A percentile compares a stretch with the other conserved stretches of the same genome.
Evolutionary conservation across 2,329 filamentous ascomycete species (phyloP).

Genomic region (Clarireedia paspali): DNA sequence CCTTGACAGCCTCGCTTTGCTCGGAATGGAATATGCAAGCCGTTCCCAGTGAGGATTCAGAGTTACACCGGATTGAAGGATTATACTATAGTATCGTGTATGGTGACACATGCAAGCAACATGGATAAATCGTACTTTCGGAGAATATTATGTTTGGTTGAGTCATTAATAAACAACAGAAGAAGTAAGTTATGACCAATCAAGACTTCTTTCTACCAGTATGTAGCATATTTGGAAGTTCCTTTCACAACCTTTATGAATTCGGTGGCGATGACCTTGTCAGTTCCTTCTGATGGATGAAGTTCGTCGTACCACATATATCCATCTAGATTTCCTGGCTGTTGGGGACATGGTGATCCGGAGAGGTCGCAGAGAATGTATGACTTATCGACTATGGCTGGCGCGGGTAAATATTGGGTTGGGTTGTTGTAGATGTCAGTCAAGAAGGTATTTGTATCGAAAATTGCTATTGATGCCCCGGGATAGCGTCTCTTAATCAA

Average conservation of each 20-base stretch:
- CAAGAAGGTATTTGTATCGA: constrained; percentile 59
- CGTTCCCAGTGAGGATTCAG: background rate
- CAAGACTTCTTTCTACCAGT: constrained; percentile 21
- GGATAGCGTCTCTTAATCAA: constrained; percentile 41
- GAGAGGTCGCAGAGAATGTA: constrained; percentile 44
- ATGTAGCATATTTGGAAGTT: constrained; percentile 27
- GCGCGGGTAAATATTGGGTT: constrained; percentile 50
- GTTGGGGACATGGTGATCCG: constrained; percentile 29
- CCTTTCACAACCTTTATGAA: constrained; percentile 49
- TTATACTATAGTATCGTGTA: background rate
- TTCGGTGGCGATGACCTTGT: constrained; percentile 47
- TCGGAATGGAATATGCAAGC: background rate
- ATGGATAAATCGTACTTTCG: too few species aligned
- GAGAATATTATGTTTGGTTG: too few species aligned
- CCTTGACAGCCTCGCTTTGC: background rate
- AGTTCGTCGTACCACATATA: constrained; percentile 70
- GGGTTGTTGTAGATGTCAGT: constrained; percentile 59
- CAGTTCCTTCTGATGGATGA: constrained; percentile 61
- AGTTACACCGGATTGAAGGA: background rate
- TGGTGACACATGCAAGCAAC: background rate
- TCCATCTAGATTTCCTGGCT: constrained; percentile 40
- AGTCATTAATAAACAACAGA: too few species aligned
- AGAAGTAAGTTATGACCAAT: background rate
- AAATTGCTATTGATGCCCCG: constrained; percentile 54
- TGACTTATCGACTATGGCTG: constrained; percentile 53